A percentile compares a stretch with the other conserved stretches of the same genome.
Conservation (phyloP, 2,329 filamentous ascomycete genomes). For the Coniochaeta sp. region DNA sequence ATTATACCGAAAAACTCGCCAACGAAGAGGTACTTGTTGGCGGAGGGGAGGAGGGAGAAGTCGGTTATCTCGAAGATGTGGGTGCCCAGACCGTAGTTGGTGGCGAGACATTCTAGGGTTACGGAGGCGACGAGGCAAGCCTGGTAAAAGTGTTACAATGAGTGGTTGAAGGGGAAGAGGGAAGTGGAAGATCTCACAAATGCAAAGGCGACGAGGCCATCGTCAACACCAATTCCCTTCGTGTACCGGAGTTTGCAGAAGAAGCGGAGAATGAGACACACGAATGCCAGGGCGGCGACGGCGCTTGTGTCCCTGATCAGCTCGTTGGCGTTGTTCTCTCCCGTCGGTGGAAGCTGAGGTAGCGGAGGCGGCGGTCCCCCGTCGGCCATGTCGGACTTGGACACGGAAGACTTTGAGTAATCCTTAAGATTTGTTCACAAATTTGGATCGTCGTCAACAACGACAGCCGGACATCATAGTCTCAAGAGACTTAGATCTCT, state of each 20-base stretch:
- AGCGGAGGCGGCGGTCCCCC: background rate
- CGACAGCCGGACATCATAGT: background rate
- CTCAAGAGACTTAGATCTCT: no score
- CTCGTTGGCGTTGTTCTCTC: background rate
- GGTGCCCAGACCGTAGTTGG: background rate
- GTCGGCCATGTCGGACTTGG: background rate
- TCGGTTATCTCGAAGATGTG: background rate
- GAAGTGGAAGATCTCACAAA: background rate
- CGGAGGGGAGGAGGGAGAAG: background rate
- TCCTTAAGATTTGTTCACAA: background rate
- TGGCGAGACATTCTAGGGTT: background rate
- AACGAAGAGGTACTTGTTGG: background rate
- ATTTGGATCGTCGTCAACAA: no score
- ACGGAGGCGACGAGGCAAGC: background rate
- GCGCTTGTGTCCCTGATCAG: background rate
- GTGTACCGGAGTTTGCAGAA: background rate
- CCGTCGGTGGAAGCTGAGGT: background rate
- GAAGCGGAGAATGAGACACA: background rate
- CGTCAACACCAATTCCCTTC: background rate
- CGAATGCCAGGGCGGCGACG: background rate
- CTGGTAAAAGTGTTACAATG: background rate
- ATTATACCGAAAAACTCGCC: constrained; percentile 4
- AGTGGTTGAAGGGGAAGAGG: background rate
- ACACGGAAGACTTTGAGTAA: background rate
- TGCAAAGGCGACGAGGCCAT: background rate